These are phyloP conservation scores for Hypoxylon sp. DNA, from an alignment of 2,329 filamentous ascomycete genomes.

Conservation along the genomic window DNA sequence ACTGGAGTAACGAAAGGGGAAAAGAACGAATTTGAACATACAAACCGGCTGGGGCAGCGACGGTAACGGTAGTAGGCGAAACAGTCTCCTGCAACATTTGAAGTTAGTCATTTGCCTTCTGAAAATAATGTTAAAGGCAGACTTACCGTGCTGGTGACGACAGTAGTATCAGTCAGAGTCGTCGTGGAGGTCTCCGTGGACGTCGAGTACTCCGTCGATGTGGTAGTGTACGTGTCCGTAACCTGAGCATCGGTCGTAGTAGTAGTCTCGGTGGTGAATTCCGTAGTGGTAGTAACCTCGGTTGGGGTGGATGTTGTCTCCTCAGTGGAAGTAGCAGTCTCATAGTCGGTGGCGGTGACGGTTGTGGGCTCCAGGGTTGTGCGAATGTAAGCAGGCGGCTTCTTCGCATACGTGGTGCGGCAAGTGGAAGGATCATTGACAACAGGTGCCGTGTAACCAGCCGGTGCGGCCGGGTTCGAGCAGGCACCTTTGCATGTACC, in stretches of 20 bases:
- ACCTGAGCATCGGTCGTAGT: constrained; percentile 18
- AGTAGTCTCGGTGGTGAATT: constrained; percentile 14
- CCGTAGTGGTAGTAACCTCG: constrained; percentile 22
- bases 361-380: constrained; percentile 23
- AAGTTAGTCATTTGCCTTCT: constrained; percentile 5
- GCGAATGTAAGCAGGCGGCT: constrained; percentile 25
- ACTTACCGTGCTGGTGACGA: constrained; percentile 10
- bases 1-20: not conserved
- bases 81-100: constrained; percentile 15
- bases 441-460: constrained; percentile 16
- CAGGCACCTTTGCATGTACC: constrained; percentile 28
- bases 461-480: constrained; percentile 4
- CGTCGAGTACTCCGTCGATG: constrained; percentile 24
- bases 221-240: constrained; percentile 22
- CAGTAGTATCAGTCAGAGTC: constrained; percentile 1
- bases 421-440: constrained; percentile 28
- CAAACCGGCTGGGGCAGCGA: constrained; percentile 3
- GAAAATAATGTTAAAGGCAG: not conserved
- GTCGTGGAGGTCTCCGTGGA: not conserved
- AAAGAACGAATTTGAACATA: not conserved
- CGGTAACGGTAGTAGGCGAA: constrained; percentile 5
- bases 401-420: constrained; percentile 29
- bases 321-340: constrained; percentile 23
- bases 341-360: constrained; percentile 4
- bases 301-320: constrained; percentile 18